phyloP scores from a whole-genome alignment of 345 rosid species.

The Kernera saxatilis region DNA sequence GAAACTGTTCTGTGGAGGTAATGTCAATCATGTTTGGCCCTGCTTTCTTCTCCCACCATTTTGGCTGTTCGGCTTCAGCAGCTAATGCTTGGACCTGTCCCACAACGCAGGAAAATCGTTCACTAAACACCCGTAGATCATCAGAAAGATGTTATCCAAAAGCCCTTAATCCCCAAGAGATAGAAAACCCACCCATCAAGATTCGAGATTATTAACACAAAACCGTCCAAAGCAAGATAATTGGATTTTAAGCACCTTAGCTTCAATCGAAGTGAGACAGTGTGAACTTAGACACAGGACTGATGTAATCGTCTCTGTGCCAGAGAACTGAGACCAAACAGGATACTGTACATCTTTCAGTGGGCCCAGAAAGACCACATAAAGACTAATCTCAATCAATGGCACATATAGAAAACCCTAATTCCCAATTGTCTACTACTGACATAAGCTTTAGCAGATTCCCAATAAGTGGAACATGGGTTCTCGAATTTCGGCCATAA shows the following conservation, averaged over 20 bases:
- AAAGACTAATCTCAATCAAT: not conserved
- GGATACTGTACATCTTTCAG: not conserved
- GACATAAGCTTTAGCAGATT: not conserved
- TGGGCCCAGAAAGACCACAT: not conserved
- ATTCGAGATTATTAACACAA: not conserved
- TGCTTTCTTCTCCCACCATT: constrained; percentile 93
- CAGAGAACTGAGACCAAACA: not conserved
- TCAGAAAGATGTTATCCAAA: not conserved
- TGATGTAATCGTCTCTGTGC: not conserved
- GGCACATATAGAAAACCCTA: not conserved
- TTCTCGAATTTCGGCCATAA: not conserved
- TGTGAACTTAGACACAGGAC: not conserved
- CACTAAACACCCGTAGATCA: not conserved
- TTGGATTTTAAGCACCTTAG: not conserved
- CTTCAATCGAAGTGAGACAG: not conserved
- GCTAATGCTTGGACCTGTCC: constrained; percentile 55
- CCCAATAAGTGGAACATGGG: not conserved
- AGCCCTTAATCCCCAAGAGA: not conserved
- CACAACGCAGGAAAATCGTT: not conserved
- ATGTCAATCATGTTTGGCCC: constrained; percentile 89
- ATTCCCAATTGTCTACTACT: not conserved
- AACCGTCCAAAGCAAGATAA: not conserved
- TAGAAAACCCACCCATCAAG: not conserved
- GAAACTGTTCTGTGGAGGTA: constrained; percentile 72
- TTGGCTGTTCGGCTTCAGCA: constrained; percentile 64